Evolutionary conservation across 106 monocot genomes (phyloP).

Genomic region (Vanilla planifolia): DNA sequence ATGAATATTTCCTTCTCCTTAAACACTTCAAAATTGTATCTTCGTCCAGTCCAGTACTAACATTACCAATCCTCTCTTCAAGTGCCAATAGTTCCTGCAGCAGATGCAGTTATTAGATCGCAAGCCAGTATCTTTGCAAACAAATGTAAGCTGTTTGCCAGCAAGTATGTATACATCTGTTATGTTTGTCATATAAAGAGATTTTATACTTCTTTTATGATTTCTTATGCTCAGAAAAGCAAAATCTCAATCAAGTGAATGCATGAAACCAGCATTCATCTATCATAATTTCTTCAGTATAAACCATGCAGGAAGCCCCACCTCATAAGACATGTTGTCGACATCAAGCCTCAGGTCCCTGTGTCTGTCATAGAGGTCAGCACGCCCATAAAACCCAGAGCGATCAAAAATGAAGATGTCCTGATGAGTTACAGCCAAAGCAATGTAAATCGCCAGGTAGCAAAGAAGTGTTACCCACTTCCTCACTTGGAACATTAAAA

Average conservation of each 20-base stretch:
- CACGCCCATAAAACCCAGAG: slow-evolving; percentile 29
- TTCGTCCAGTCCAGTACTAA: slow-evolving; percentile 76
- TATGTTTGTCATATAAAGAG: too few relatives aligned
- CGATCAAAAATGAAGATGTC: slow-evolving; percentile 19
- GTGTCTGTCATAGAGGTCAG: slow-evolving; percentile 64
- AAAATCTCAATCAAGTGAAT: too few relatives aligned
- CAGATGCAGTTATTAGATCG: neutral
- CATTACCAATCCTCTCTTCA: slow-evolving; percentile 82
- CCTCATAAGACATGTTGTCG: slow-evolving; percentile 98
- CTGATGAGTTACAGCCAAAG: slow-evolving; percentile 12
- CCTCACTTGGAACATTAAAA: too few relatives aligned
- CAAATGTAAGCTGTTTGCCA: too few relatives aligned
- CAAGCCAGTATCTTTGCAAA: neutral
- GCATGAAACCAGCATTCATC: too few relatives aligned
- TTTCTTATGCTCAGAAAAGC: too few relatives aligned
- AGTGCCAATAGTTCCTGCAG: slow-evolving; percentile 74
- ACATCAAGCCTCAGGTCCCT: slow-evolving; percentile 91
- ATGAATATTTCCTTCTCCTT: slow-evolving; percentile 37
- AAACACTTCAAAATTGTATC: slow-evolving; percentile 52
- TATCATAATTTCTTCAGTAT: too few relatives aligned
- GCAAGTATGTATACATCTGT: too few relatives aligned
- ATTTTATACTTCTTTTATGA: too few relatives aligned
- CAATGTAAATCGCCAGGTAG: neutral
- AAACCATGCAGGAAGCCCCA: slow-evolving; percentile 2
- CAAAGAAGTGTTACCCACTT: too few relatives aligned